phyloP scores from a whole-genome alignment of 1,139 yeast species.

The Pichia sp. region DNA sequence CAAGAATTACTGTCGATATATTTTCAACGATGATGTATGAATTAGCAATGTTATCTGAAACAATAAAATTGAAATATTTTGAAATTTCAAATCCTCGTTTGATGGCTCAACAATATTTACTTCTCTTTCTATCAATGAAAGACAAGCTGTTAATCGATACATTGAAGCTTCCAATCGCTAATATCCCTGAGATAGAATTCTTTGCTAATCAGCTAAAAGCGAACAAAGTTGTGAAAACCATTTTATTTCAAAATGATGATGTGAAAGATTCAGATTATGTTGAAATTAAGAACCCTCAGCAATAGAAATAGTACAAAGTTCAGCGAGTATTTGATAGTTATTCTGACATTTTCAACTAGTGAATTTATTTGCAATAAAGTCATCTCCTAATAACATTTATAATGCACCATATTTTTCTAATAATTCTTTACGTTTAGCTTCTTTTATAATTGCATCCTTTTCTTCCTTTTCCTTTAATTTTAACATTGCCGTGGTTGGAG shows the following conservation, averaged over 20 bases:
- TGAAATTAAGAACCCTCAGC: too few relatives aligned
- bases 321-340: too few relatives aligned
- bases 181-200: too few relatives aligned
- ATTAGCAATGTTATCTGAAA: constrained; percentile 1
- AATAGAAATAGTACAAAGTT: too few relatives aligned
- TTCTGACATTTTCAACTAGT: too few relatives aligned
- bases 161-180: not conserved
- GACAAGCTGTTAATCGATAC: constrained; percentile 3
- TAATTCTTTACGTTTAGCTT: constrained; percentile 31
- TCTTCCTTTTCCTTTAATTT: constrained; percentile 37
- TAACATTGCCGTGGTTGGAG: constrained; percentile 52
- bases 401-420: constrained; percentile 38
- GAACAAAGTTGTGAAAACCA: too few relatives aligned
- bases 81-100: not conserved
- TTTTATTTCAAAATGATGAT: too few relatives aligned
- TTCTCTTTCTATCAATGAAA: constrained; percentile 3
- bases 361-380: too few relatives aligned
- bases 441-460: constrained; percentile 29
- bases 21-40: constrained; percentile 3
- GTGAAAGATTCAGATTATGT: too few relatives aligned
- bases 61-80: not conserved
- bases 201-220: too few relatives aligned
- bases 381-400: constrained; percentile 1
- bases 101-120: not conserved
- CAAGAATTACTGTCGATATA: too few relatives aligned